Evolutionary conservation across 805 yeast genomes (phyloP), one percentile per base, ranked within the genome.

Genomic region (Metschnikowia noctiluminum): DNA sequence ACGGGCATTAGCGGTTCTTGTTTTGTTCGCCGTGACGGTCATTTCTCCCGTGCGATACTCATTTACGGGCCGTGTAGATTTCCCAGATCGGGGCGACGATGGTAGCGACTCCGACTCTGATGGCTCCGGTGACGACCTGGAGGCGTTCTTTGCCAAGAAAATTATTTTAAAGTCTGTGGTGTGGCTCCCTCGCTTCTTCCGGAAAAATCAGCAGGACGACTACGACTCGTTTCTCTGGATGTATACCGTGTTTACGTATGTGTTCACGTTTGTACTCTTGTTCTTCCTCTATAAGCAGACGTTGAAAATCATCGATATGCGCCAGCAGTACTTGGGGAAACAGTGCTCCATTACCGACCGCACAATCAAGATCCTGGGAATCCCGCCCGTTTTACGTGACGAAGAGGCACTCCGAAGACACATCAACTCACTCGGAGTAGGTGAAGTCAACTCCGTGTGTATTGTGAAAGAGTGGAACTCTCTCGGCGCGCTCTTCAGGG

Each of bases 271-370:
- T 35, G 58, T 87, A 38, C 78, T 90, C 0, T 70, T 81, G 16
- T 76, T 73, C 54, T 73, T 81, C 53, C 67, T 94, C 35, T 77
- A 84, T 57, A 71, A 80, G 13, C 91, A 87, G 58, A 87, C 97
- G 0, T 74, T 75, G 53, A 77, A 80, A 51, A 88, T 92, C 35
- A 88, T 92, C 30, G 70, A 75, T 43, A 84, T 87, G 56, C 79
- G 98, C 53, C 98, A 92, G 66, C 70, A 69, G 44, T 86, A 87
- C 60, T 71, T 92, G 54, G 97, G 98, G 0, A 79, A 78, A 53
- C 97, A 91, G 63, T 86, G 86, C 62, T 84, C 96, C 9, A 77
- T 92, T 50, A 89, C 98, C 0, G 98, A 92, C 71, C 77, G 96
- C 62, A 94, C 98, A 1, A 84, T 94, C 37, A 73, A 92, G 49